Evolutionary conservation across 257 asterid species (phyloP).

Genomic region (Marsdenia floribunda): DNA sequence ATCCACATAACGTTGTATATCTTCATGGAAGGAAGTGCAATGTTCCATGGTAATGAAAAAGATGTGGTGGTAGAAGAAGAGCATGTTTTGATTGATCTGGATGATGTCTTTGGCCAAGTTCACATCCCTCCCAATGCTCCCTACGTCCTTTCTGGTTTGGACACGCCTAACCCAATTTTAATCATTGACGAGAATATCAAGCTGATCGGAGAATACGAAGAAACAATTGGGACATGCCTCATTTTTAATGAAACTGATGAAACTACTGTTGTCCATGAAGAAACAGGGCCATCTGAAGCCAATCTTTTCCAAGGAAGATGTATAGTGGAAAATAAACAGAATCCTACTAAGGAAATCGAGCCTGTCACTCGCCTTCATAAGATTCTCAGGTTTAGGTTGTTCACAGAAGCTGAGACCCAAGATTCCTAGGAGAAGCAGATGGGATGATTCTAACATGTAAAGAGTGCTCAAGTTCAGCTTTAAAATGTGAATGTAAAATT

Average conservation of each 20-base stretch:
- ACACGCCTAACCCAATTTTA: slow-evolving; percentile 74
- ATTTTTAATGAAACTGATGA: slow-evolving; percentile 58
- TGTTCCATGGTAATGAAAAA: slow-evolving; percentile 9
- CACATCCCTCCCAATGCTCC: slow-evolving; percentile 65
- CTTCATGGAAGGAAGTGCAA: slow-evolving; percentile 11
- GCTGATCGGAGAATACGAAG: slow-evolving; percentile 84
- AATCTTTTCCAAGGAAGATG: slow-evolving; percentile 41
- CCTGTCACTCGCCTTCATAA: slow-evolving; percentile 51
- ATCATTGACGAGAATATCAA: slow-evolving; percentile 67
- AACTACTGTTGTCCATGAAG: slow-evolving; percentile 36
- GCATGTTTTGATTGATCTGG: slow-evolving; percentile 49
- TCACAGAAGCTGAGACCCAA: slow-evolving; percentile 30
- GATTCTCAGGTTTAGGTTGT: slow-evolving; percentile 60
- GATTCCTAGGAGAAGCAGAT: slow-evolving; percentile 19
- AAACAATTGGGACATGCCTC: slow-evolving; percentile 84
- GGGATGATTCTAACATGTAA: neutral
- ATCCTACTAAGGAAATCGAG: slow-evolving; percentile 44
- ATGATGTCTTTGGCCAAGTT: slow-evolving; percentile 36
- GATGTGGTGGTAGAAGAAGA: slow-evolving; percentile 41
- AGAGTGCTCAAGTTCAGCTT: neutral
- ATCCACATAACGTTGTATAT: neutral
- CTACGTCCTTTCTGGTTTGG: slow-evolving; percentile 67
- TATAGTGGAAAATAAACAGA: slow-evolving; percentile 36
- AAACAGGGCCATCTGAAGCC: slow-evolving; percentile 55
- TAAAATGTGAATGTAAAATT: neutral